A percentile compares a stretch with the other conserved stretches of the same genome.
phyloP scores from a whole-genome alignment of 257 asterid genomes.

The Capsicum chinense region DNA sequence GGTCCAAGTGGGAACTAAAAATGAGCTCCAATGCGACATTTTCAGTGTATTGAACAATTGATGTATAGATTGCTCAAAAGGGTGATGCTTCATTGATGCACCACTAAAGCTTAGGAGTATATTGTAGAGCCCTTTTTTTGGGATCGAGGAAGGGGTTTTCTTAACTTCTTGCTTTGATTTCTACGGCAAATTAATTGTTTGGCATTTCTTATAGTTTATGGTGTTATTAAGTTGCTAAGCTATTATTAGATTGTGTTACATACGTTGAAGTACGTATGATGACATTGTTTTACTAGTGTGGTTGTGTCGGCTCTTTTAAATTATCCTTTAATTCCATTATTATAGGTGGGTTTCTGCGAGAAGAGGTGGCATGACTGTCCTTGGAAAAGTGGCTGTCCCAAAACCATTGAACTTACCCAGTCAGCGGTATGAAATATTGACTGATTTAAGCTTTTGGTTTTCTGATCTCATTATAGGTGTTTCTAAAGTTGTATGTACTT shows the following conservation, averaged over 20 bases:
- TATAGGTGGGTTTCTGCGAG: slow-evolving; percentile 85
- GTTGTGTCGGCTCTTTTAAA: neutral
- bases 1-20: neutral
- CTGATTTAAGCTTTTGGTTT: slow-evolving; percentile 8
- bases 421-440: slow-evolving; percentile 64
- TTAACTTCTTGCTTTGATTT: neutral
- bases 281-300: slow-evolving; percentile 25
- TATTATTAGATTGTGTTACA: slow-evolving; percentile 10
- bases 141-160: neutral
- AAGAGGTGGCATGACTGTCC: slow-evolving; percentile 91
- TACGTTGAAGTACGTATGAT: slow-evolving; percentile 14
- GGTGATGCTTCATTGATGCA: neutral
- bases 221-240: slow-evolving; percentile 3
- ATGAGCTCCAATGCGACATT: slow-evolving; percentile 8
- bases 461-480: slow-evolving; percentile 27
- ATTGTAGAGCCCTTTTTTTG: neutral
- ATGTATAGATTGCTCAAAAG: neutral
- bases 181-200: neutral
- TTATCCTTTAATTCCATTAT: slow-evolving; percentile 33
- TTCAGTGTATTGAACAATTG: neutral
- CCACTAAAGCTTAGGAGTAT: neutral
- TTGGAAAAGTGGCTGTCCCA: slow-evolving; percentile 96
- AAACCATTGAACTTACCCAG: slow-evolving; percentile 98
- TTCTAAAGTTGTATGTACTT: slow-evolving; percentile 40
- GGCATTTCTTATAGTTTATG: neutral